A percentile compares a stretch with the other conserved stretches of the same genome.
phyloP scores from a whole-genome alignment of 768 basidiomycete genomes.

The Boletus rubroflammeus region DNA sequence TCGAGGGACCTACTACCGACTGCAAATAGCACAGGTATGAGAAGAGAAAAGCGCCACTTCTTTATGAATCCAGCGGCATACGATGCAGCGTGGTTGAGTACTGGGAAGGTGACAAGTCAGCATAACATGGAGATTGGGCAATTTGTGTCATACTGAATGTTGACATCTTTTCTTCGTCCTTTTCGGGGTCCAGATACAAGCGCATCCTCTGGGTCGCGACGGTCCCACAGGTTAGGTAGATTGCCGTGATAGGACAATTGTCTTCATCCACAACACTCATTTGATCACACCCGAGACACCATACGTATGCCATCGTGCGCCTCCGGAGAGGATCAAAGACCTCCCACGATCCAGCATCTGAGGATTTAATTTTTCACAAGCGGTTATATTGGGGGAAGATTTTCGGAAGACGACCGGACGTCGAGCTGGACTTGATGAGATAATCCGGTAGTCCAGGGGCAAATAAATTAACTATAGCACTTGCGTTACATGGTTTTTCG shows the following conservation, averaged over 20 bases:
- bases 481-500: slow-evolving; percentile 3
- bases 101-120: not conserved
- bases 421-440: slow-evolving; percentile 15
- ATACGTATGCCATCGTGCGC: slow-evolving; percentile 4
- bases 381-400: slow-evolving; percentile 7
- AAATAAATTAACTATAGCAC: slow-evolving; percentile 6
- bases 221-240: not conserved
- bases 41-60: slow-evolving; percentile 14
- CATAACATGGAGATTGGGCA: not conserved
- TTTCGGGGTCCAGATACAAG: slow-evolving; percentile 1
- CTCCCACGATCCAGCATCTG: not conserved
- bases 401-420: slow-evolving; percentile 16
- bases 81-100: slow-evolving; percentile 4
- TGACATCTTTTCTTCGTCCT: slow-evolving; percentile 6
- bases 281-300: not conserved
- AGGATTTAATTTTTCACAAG: not conserved
- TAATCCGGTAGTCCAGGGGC: slow-evolving; percentile 21
- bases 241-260: not conserved
- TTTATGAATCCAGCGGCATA: slow-evolving; percentile 2
- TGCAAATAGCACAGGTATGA: slow-evolving; percentile 8
- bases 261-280: not conserved
- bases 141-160: slow-evolving; percentile 6
- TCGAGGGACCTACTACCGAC: slow-evolving; percentile 4
- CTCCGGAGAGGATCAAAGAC: not conserved
- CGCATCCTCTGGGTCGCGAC: not conserved